phyloP scores from a whole-genome alignment of 1,284 basidiomycete species.

The Ustilago cynodontis region DNA sequence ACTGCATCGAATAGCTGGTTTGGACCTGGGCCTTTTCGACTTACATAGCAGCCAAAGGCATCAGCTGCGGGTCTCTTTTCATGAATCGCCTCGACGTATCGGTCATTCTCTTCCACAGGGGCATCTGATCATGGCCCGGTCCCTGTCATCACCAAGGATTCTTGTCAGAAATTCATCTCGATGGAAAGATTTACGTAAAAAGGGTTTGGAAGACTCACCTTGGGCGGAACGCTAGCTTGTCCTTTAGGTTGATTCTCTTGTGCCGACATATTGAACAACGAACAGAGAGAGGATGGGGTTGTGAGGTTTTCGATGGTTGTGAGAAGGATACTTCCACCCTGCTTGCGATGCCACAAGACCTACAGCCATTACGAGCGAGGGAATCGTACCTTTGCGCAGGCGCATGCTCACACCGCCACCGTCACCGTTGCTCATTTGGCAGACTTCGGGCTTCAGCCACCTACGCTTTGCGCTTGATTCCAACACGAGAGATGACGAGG shows the following conservation, averaged over 20 bases:
- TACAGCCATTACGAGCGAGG: no score
- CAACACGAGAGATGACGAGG: no score
- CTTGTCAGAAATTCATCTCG: no score
- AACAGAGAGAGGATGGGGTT: neutral
- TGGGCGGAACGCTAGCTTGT: constrained; percentile 33
- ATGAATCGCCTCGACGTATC: constrained; percentile 29
- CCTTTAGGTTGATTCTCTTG: constrained; percentile 18
- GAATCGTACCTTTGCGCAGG: no score
- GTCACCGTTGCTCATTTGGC: no score
- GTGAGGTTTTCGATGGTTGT: neutral
- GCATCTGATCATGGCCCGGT: constrained; percentile 26
- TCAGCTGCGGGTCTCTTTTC: constrained; percentile 39
- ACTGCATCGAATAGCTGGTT: no score
- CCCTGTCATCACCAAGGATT: constrained; percentile 8
- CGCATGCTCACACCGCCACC: neutral
- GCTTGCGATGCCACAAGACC: no score
- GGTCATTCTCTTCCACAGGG: constrained; percentile 9
- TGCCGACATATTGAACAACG: constrained; percentile 18
- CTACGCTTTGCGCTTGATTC: no score
- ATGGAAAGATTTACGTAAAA: no score
- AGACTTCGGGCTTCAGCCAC: no score
- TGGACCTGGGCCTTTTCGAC: no score
- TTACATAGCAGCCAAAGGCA: constrained; percentile 33
- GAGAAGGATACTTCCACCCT: neutral
- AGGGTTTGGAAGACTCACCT: constrained; percentile 18